Base-by-base conservation (phyloP, 2,329 filamentous ascomycete species). In the Sphaerulina vaccinii region DNA sequence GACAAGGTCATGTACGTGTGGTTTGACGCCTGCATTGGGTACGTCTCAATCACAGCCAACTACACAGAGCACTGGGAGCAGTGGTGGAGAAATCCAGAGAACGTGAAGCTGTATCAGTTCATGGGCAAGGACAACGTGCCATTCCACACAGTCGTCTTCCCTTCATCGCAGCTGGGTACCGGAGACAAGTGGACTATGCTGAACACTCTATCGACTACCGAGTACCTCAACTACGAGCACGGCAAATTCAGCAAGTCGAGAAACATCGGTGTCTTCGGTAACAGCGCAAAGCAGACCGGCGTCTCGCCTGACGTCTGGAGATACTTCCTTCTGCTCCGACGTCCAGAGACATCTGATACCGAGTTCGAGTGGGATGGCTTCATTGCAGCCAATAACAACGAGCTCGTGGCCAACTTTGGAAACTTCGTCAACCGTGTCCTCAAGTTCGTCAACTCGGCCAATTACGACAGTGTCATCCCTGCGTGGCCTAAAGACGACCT, bases 221-320 rank as follows among this genome's bases (percentile, higher is more conserved):
- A 96, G 68, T 91, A 93, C 64, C 78, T 93, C 59, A 91, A 92
- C 74, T 93, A 93, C 65, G 88, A 93, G 70, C 83, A 83, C 54
- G 88, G 88, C 60, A 96, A 96, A 70, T 96, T 96, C 75, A 91
- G 86, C 68, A 96, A 96, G 73, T 93, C 88, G 44, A 82, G 90
- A 63, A 88, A 87, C 24, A 82, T 96, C 32, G 91, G 91, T 64
- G 91, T 96, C 1, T 96, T 96, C 65, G 91, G 91, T 44, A 91
- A 88, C 73, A 90, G 88, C 64, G 91, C 89, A 40, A 87, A 87
- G 71, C 85, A 95, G 49, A 96, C 90, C 7, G 90, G 90, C 16
- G 81, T 96, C 15, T 81, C 86, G 13, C 78, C 90, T 0, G 88
- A 92, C 57, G 88, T 96, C n/a, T 96, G 90, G 89, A 80, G 91